phyloP scores from a whole-genome alignment of 345 rosid genomes.

The Hibiscus trionum region DNA sequence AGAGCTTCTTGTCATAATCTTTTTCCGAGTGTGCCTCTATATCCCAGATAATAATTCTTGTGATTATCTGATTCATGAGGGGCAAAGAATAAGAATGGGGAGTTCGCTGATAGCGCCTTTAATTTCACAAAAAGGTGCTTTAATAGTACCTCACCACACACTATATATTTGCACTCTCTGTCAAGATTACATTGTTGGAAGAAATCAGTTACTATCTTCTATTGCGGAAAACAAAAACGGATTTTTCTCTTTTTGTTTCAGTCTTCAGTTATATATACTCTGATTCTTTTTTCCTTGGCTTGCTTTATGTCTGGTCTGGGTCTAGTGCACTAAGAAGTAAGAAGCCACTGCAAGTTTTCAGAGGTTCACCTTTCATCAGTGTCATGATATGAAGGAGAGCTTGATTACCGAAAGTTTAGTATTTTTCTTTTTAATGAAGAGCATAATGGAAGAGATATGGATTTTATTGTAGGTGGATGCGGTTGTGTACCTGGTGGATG shows the following conservation, averaged over 20 bases:
- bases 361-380: background rate
- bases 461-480: conserved; percentile 50
- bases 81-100: conserved; percentile 19
- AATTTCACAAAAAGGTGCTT: conserved; percentile 7
- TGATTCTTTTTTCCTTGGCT: background rate
- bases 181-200: background rate
- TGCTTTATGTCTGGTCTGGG: background rate
- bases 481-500: conserved; percentile 66
- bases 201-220: background rate
- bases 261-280: background rate
- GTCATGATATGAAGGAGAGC: background rate
- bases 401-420: background rate
- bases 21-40: conserved; percentile 2
- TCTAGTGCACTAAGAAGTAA: background rate
- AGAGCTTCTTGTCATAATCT: background rate
- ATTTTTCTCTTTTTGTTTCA: background rate
- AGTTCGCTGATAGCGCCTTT: conserved; percentile 26
- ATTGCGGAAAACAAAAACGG: background rate
- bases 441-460: background rate
- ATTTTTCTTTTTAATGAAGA: background rate
- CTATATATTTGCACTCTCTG: background rate
- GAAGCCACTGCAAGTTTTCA: background rate
- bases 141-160: conserved; percentile 17
- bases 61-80: conserved; percentile 33
- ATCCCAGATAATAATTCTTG: conserved; percentile 21